Evolutionary conservation across 2,329 filamentous ascomycete species (phyloP).

Genomic region (Clarireedia monteithiana): DNA sequence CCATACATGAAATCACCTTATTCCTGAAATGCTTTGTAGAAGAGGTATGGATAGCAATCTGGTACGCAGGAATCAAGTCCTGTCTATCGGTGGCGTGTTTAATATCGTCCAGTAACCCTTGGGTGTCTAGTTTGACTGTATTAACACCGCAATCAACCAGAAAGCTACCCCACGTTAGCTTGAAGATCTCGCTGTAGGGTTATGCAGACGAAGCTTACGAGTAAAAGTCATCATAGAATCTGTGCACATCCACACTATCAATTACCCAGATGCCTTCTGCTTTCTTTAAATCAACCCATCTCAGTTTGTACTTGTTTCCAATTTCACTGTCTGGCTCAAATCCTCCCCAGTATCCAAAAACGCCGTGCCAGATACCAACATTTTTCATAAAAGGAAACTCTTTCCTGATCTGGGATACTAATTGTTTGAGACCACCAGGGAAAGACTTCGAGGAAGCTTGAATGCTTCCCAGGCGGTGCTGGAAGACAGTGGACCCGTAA

Average conservation of each 20-base stretch:
- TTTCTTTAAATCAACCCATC: conserved; percentile 9
- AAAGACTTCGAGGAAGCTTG: conserved; percentile 5
- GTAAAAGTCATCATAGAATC: conserved; percentile 15
- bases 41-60: conserved; percentile 7
- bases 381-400: conserved; percentile 12
- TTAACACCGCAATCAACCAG: conserved; percentile 10
- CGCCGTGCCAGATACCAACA: conserved; percentile 15
- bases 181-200: neutral
- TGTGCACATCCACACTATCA: conserved; percentile 7
- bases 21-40: conserved; percentile 8
- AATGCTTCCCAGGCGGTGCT: neutral
- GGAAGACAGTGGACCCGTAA: conserved; percentile 8
- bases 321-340: conserved; percentile 10
- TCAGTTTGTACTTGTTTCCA: conserved; percentile 10
- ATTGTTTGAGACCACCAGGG: conserved; percentile 10
- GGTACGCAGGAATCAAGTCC: conserved; percentile 9
- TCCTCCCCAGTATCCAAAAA: conserved; percentile 14
- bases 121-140: conserved; percentile 12
- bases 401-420: conserved; percentile 1
- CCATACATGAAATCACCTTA: conserved; percentile 16
- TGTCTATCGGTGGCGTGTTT: neutral
- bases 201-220: neutral
- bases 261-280: conserved; percentile 9
- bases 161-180: conserved; percentile 3
- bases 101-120: conserved; percentile 10